A percentile compares a stretch with the other conserved stretches of the same genome.
These are phyloP conservation scores for Akebia trifoliata DNA, from an alignment of 164 flowering plant species.

Conservation along the genomic window DNA sequence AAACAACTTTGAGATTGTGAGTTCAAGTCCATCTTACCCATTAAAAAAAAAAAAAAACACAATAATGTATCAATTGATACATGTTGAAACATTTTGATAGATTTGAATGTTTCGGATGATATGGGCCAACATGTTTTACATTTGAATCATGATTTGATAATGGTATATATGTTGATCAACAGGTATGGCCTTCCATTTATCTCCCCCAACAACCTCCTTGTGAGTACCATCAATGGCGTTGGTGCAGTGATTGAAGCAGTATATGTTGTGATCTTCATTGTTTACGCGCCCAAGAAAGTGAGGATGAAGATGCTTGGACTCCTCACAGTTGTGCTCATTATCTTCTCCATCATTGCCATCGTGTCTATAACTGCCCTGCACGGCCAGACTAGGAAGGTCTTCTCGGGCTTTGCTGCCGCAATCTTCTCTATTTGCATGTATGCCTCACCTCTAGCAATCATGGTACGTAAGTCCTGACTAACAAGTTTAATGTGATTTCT, in stretches of 20 bases:
- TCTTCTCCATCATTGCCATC: constrained; percentile 51
- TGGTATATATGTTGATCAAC: too few species aligned
- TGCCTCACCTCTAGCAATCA: constrained; percentile 78
- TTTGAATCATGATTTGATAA: too few species aligned
- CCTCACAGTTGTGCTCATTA: constrained; percentile 34
- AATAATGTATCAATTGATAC: too few species aligned
- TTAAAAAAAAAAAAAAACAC: too few species aligned
- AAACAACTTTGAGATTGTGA: too few species aligned
- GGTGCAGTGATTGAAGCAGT: constrained; percentile 69
- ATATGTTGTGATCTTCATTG: constrained; percentile 62
- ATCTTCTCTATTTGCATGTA: constrained; percentile 89
- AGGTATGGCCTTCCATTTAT: constrained; percentile 94
- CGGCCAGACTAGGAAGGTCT: constrained; percentile 54
- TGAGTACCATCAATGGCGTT: constrained; percentile 68
- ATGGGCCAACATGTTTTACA: too few species aligned
- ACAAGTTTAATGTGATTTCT: constrained; percentile 11
- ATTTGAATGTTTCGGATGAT: too few species aligned
- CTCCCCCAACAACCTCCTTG: constrained; percentile 68
- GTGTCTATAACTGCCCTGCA: constrained; percentile 67
- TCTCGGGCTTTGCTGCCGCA: constrained; percentile 78
- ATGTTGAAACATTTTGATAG: too few species aligned
- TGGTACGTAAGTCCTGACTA: too few species aligned
- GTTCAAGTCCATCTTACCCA: too few species aligned
- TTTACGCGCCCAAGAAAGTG: constrained; percentile 61
- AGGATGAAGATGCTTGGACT: constrained; percentile 55